Base-by-base conservation (phyloP, 129 eudicot species). In the Tagetes patula region DNA sequence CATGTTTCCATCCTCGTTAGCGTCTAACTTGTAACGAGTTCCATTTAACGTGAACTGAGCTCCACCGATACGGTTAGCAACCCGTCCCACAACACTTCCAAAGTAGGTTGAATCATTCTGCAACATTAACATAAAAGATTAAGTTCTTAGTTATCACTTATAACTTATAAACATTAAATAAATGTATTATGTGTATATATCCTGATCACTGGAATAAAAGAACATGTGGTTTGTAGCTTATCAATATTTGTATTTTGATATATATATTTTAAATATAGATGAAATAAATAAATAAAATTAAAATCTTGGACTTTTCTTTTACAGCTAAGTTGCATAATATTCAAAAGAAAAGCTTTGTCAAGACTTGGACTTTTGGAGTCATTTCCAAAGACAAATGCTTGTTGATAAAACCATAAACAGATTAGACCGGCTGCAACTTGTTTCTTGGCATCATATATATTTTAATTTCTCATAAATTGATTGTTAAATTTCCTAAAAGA, bases 11-110 rank as follows among this genome's bases (percentile, higher is more conserved):
- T 82, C 71, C 70, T 90, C 93, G 32, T 90, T 90, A 76, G 93
- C 87, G 43, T 78, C 84, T 63, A 90, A 84, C 75, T 90, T 90
- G 37, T 87, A 90, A 46, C 0, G 66, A 3, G 80, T 90, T 38
- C 93, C 96, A 11, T 90, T 83, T 67, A 87, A 75, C 32, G 82
- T 81, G 59, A 90, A 90, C 30, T 87, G 65, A 58, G 96, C 96
- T 65, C 93, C 93, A 12, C 82, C 93, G 13, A 90, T 90, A 70
- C 96, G 84, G 77, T 90, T 90, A 41, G 90, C 96, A 4, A 90
- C 90, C 47, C 96, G 77, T 40, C 96, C 96, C 47, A 87, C 93
- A 38, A 87, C 75, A 11, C 85, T 86, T 61, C 96, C 96, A 52
- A 90, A 84, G 82, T 83, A 81, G 37, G 80, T 42, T 0, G 83